These are phyloP conservation scores for Apiospora aurea DNA, from an alignment of 2,329 filamentous ascomycete genomes.

Conservation along the genomic window DNA sequence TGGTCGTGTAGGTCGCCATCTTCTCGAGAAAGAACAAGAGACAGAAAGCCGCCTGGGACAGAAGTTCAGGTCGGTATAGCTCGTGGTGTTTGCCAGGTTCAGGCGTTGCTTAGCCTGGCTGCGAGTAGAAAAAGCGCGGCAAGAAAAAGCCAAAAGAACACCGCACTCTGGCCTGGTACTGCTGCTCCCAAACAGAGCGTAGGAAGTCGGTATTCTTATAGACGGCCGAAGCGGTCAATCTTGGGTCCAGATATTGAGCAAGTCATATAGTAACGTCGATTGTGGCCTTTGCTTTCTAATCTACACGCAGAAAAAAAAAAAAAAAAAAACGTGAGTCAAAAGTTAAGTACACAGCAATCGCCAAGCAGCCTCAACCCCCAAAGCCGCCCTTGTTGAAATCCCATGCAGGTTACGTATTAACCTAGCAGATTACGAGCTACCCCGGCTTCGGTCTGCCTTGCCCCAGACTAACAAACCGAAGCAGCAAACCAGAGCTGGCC, in stretches of 20 bases:
- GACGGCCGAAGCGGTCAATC: neutral
- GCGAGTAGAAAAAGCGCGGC: neutral
- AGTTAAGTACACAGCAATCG: neutral
- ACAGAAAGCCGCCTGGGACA: neutral
- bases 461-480: neutral
- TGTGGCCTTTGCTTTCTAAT: neutral
- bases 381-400: neutral
- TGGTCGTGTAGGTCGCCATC: constrained; percentile 15
- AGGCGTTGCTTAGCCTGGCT: neutral
- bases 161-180: neutral
- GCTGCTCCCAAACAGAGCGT: neutral
- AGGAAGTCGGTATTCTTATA: neutral
- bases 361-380: neutral
- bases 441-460: neutral
- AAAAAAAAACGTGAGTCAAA: neutral
- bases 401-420: neutral
- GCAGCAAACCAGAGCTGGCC: neutral
- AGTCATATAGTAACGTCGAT: neutral
- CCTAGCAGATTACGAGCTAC: neutral
- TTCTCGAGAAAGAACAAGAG: neutral
- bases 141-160: neutral
- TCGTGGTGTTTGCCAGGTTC: neutral
- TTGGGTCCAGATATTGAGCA: neutral
- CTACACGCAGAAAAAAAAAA: neutral
- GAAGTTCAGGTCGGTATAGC: neutral